These are phyloP conservation scores for Phytophthora cajani DNA, from an alignment of 352 stramenopile species.

Conservation along the genomic window DNA sequence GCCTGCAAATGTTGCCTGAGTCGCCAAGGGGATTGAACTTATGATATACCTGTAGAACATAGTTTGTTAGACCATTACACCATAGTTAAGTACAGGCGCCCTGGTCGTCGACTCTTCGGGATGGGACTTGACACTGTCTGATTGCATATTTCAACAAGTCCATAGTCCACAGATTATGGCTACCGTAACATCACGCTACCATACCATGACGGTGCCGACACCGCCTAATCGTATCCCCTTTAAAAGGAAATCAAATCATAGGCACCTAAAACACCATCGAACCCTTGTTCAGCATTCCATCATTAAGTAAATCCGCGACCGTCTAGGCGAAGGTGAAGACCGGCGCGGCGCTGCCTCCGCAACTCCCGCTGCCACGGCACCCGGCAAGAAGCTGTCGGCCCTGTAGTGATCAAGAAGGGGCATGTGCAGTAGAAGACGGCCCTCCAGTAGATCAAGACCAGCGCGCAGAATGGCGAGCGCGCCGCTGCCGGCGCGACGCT, in stretches of 20 bases:
- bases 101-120: no score
- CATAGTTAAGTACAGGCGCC: no score
- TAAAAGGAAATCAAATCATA: background rate
- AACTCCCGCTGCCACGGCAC: slow-evolving; percentile 18
- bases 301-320: slow-evolving; percentile 67
- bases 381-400: slow-evolving; percentile 68
- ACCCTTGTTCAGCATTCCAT: slow-evolving; percentile 65
- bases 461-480: background rate
- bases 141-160: no score
- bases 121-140: no score
- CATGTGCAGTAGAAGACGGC: slow-evolving; percentile 45
- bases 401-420: slow-evolving; percentile 64
- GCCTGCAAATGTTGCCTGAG: no score
- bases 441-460: background rate
- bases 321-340: slow-evolving; percentile 84
- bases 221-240: background rate
- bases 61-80: no score
- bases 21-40: no score
- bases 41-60: no score
- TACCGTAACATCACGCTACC: no score
- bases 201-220: background rate
- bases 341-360: slow-evolving; percentile 30
- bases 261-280: background rate
- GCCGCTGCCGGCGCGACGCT: no score
- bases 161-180: no score